A percentile compares a stretch with the other conserved stretches of the same genome.
Evolutionary conservation across 768 basidiomycete genomes (phyloP).

Genomic region (Tephrocybe sp.): DNA sequence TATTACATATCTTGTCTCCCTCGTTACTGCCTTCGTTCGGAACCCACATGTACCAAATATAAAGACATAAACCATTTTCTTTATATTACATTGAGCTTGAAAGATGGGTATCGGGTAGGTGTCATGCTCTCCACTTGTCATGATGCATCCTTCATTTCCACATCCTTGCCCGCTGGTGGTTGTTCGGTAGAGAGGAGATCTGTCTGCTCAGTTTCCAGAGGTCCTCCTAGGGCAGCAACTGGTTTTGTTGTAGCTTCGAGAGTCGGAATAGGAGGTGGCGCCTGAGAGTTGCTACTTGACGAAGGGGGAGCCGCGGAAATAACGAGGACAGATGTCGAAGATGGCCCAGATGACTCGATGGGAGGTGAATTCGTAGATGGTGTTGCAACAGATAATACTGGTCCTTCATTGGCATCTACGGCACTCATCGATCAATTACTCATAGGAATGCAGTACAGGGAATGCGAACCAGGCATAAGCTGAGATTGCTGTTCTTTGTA

Average conservation of each 20-base stretch:
- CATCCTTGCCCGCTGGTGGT: conserved; percentile 1
- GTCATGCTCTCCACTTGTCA: neutral
- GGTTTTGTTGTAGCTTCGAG: conserved; percentile 2
- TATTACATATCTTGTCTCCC: conserved; percentile 34
- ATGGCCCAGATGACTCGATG: conserved; percentile 7
- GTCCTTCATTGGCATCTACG: conserved; percentile 15
- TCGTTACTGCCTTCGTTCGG: conserved; percentile 20
- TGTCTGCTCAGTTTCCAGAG: conserved; percentile 12
- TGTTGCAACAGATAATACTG: conserved; percentile 9
- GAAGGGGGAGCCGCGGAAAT: conserved; percentile 8
- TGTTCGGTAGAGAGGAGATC: no score
- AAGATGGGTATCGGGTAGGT: neutral
- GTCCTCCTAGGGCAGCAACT: conserved; percentile 8
- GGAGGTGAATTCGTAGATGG: conserved; percentile 11
- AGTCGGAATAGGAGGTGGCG: conserved; percentile 14
- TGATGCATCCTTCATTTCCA: conserved; percentile 18
- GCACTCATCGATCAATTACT: conserved; percentile 12
- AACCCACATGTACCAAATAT: conserved; percentile 17
- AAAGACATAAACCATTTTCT: conserved; percentile 12
- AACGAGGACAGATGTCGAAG: conserved; percentile 2
- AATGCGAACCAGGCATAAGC: conserved; percentile 15
- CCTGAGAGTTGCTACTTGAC: neutral
- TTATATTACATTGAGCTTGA: conserved; percentile 5
- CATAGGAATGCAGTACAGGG: neutral
- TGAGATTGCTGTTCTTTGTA: conserved; percentile 26